These are phyloP conservation scores for Mycena crocata DNA, from an alignment of 768 basidiomycete genomes.

Conservation along the genomic window DNA sequence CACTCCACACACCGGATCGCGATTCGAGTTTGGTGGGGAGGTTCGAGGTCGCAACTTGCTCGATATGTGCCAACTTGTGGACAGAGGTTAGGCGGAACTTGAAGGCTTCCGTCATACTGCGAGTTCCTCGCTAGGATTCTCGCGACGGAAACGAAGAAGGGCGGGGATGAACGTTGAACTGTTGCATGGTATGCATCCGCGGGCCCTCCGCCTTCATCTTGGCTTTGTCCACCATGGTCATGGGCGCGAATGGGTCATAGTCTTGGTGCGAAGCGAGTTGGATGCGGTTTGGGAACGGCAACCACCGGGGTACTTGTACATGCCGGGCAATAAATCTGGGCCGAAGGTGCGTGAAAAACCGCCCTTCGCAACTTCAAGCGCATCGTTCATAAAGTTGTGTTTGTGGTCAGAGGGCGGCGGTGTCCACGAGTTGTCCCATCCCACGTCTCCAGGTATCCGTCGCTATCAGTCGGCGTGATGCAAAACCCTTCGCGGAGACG, in stretches of 20 bases:
- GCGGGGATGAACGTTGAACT: neutral
- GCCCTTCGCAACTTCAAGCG: neutral
- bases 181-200: neutral
- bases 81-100: neutral
- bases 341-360: neutral
- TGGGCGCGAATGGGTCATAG: neutral
- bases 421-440: neutral
- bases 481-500: neutral
- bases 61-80: neutral
- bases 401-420: neutral
- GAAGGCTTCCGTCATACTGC: neutral
- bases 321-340: neutral
- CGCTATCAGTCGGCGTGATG: neutral
- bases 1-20: neutral
- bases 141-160: neutral
- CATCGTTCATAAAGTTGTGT: neutral
- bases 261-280: neutral
- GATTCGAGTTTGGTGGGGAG: neutral
- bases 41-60: conserved; percentile 5
- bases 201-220: neutral
- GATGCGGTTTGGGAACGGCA: neutral
- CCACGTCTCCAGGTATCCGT: neutral
- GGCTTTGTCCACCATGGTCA: neutral
- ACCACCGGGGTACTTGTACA: neutral
- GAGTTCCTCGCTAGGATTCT: neutral